A percentile compares a stretch with the other conserved stretches of the same genome.
Conservation (phyloP, 2,329 filamentous ascomycete species). For the Fusarium irregulare region DNA sequence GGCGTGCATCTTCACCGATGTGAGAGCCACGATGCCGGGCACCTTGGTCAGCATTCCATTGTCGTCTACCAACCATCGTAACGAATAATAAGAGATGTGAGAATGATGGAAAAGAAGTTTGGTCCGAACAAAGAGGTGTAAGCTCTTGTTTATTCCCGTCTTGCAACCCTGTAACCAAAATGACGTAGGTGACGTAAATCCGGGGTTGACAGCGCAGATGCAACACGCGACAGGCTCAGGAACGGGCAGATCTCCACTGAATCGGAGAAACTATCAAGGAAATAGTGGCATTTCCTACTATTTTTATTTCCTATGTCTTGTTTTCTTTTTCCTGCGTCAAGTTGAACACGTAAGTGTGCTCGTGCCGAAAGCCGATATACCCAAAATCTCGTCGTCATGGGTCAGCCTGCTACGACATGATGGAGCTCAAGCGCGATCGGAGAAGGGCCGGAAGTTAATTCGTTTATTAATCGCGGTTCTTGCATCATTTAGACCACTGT, state of each 20-base stretch:
- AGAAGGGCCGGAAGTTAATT: not conserved
- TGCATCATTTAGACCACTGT: not conserved
- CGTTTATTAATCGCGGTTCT: not conserved
- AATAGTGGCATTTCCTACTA: conserved; percentile 5
- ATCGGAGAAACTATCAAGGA: conserved; percentile 28
- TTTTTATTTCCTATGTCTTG: conserved; percentile 13
- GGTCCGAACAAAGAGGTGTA: not conserved
- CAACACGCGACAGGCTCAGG: conserved; percentile 26
- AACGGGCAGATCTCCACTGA: conserved; percentile 19
- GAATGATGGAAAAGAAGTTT: not conserved
- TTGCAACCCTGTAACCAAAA: conserved; percentile 12
- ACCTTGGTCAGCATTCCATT: conserved; percentile 10
- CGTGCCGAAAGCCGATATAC: conserved; percentile 19
- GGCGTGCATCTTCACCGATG: conserved; percentile 19
- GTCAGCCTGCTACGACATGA: conserved; percentile 8
- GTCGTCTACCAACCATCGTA: conserved; percentile 42
- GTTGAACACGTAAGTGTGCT: not conserved
- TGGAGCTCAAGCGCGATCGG: conserved; percentile 13
- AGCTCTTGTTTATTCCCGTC: conserved; percentile 22
- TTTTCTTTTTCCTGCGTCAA: not conserved
- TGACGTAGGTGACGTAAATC: conserved; percentile 37
- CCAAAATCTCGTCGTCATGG: conserved; percentile 24
- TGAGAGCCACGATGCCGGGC: conserved; percentile 21
- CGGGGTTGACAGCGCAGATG: conserved; percentile 18
- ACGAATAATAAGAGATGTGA: not conserved